phyloP scores from a whole-genome alignment of 2,329 filamentous ascomycete species.

The Paecilomyces sp. region DNA sequence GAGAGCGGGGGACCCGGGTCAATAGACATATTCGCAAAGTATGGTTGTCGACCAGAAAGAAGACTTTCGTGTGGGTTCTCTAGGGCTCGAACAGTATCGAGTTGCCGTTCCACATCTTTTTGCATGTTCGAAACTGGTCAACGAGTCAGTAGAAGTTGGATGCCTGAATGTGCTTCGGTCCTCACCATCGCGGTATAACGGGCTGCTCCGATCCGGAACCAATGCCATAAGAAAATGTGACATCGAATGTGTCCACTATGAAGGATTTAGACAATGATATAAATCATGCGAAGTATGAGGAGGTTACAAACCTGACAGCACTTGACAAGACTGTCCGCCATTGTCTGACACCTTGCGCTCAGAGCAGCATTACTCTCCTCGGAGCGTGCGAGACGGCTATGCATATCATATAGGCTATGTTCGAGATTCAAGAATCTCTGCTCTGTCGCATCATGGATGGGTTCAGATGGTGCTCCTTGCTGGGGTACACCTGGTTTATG shows the following conservation, averaged over 20 bases:
- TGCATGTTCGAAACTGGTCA: slow-evolving; percentile 49
- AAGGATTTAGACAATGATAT: slow-evolving; percentile 3
- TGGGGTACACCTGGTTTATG: slow-evolving; percentile 71
- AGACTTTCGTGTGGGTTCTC: slow-evolving; percentile 60
- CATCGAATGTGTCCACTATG: slow-evolving; percentile 76
- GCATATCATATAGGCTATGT: slow-evolving; percentile 74
- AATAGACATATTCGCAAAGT: slow-evolving; percentile 53
- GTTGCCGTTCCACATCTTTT: slow-evolving; percentile 55
- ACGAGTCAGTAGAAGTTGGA: slow-evolving; percentile 9
- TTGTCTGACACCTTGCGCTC: slow-evolving; percentile 70
- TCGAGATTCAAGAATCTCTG: slow-evolving; percentile 69
- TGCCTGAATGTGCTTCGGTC: slow-evolving; percentile 5
- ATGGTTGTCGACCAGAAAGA: slow-evolving; percentile 57
- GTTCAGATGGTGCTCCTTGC: slow-evolving; percentile 76
- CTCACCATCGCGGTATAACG: slow-evolving; percentile 76
- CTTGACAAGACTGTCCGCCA: slow-evolving; percentile 72
- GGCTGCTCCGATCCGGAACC: slow-evolving; percentile 67
- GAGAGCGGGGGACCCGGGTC: slow-evolving; percentile 72
- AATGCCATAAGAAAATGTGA: slow-evolving; percentile 67
- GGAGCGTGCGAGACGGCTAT: slow-evolving; percentile 65
- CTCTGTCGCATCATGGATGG: slow-evolving; percentile 73
- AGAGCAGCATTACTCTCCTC: slow-evolving; percentile 78
- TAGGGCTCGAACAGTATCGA: slow-evolving; percentile 49
- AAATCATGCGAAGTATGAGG: background rate
- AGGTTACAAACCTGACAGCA: slow-evolving; percentile 54